Evolutionary conservation across 2,329 filamentous ascomycete species (phyloP).

Genomic region (Colletotrichum sp.): DNA sequence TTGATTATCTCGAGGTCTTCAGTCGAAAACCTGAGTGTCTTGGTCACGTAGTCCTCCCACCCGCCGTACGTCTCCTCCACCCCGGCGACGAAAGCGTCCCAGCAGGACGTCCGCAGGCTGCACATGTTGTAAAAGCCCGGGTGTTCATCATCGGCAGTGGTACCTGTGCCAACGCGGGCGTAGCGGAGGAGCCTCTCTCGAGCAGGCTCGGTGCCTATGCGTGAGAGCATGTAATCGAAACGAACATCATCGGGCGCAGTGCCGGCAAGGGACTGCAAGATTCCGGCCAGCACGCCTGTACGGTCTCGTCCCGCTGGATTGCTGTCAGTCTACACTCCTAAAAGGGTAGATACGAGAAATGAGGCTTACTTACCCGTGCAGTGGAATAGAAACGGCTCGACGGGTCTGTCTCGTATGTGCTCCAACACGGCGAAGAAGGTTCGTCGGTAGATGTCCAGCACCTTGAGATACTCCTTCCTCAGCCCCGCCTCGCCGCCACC

Average conservation of each 20-base stretch:
- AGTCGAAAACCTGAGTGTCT: slow-evolving; percentile 48
- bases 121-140: slow-evolving; percentile 56
- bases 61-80: slow-evolving; percentile 51
- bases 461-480: slow-evolving; percentile 51
- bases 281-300: slow-evolving; percentile 55
- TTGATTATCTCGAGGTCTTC: slow-evolving; percentile 53
- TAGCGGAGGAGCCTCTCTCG: slow-evolving; percentile 51
- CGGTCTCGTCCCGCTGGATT: slow-evolving; percentile 58
- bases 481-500: slow-evolving; percentile 51
- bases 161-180: slow-evolving; percentile 41
- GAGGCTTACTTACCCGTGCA: slow-evolving; percentile 54
- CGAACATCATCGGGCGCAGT: slow-evolving; percentile 44
- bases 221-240: slow-evolving; percentile 59
- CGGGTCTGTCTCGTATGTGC: slow-evolving; percentile 50
- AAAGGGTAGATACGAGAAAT: background rate
- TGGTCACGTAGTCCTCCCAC: slow-evolving; percentile 53
- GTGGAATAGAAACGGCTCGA: slow-evolving; percentile 55
- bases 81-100: slow-evolving; percentile 49
- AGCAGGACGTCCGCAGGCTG: slow-evolving; percentile 47
- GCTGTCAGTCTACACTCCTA: background rate
- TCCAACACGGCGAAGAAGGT: slow-evolving; percentile 51
- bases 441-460: slow-evolving; percentile 46
- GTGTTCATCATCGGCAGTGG: slow-evolving; percentile 27
- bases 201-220: slow-evolving; percentile 57
- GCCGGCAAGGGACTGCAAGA: slow-evolving; percentile 57